Base-by-base conservation (phyloP, 2,329 filamentous ascomycete genomes). In the Epichloe glyceriae region DNA sequence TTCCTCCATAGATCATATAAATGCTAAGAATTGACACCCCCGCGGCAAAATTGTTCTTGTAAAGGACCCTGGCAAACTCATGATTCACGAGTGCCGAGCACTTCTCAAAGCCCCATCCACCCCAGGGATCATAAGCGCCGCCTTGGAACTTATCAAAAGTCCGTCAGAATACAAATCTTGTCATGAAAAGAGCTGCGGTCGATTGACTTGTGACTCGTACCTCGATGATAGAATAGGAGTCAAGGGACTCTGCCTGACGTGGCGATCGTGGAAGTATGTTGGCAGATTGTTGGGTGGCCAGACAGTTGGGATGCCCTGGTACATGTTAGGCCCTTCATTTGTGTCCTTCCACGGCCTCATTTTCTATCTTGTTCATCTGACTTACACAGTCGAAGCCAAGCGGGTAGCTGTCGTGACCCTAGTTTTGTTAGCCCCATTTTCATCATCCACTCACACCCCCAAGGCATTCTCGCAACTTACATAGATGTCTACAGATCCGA, bases 1-100 rank as follows among this genome's bases (percentile, higher is more conserved):
- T 90, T 5, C 86, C 87, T 14, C 87, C 87, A 56, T 76, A 86
- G 1, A 76, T 82, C 86, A 90, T 90, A 63, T 89, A 90, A 1
- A 88, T 60, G 57, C 82, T 89, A 52, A 88, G 70, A 7, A 91
- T 78, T 0, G 77, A 80, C 3, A 82, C 75, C 0, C 80, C 82
- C 15, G 82, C 78, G 38, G 79, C 79, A 49, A 82, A 78, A 48
- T 81, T 73, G 57, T 88, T 87, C 72, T 90, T 91, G 65, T 88
- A 86, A 61, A 89, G 88, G 0, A 93, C 82, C 15, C 86, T 72
- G 54, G 85, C 80, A 54, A 88, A 88, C 57, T 89, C 83, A n/a
- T 82, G 71, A 54, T 85, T 85, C 4, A 86, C 68, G 3, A 90
- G 71, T 3, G 71, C 68, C 4, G 76, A 70, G 58, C 88, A 93